A percentile compares a stretch with the other conserved stretches of the same genome.
These are phyloP conservation scores for Pythium brassicae DNA, from an alignment of 352 stramenopile species.

Conservation along the genomic window DNA sequence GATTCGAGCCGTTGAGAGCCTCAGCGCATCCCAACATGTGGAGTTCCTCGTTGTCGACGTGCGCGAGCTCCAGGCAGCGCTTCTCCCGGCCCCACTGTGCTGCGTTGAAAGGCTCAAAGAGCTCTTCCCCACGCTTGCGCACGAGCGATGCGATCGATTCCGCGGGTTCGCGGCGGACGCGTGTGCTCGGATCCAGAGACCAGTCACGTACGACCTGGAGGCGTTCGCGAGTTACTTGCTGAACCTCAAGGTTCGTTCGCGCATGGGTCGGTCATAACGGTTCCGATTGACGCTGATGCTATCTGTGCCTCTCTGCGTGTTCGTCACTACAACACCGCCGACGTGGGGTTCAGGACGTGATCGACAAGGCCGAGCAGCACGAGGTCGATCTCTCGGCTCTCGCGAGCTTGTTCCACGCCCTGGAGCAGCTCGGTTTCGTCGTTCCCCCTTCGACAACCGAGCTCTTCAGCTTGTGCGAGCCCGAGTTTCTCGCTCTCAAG, in stretches of 20 bases:
- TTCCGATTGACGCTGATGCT: too few relatives aligned
- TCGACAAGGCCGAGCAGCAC: constrained; percentile 38
- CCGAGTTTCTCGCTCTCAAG: constrained; percentile 42
- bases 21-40: constrained; percentile 19
- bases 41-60: constrained; percentile 49
- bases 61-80: constrained; percentile 23
- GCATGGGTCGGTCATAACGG: too few relatives aligned
- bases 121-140: constrained; percentile 33
- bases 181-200: constrained; percentile 46
- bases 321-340: background rate
- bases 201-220: constrained; percentile 22
- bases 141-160: constrained; percentile 46
- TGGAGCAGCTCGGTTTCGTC: constrained; percentile 29
- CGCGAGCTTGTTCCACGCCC: constrained; percentile 29
- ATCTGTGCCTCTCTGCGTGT: background rate
- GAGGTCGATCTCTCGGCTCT: constrained; percentile 48
- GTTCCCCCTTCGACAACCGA: constrained; percentile 23
- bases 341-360: constrained; percentile 28
- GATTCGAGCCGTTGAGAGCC: constrained; percentile 16
- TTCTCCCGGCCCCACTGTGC: constrained; percentile 35
- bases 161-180: constrained; percentile 31
- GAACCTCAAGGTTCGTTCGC: constrained; percentile 32
- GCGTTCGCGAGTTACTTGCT: constrained; percentile 51
- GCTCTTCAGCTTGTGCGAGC: constrained; percentile 32
- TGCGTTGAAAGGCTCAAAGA: constrained; percentile 35